Evolutionary conservation across 768 basidiomycete species (phyloP), one percentile per base, ranked within the genome.

Genomic region (Naematelia aurantialba): DNA sequence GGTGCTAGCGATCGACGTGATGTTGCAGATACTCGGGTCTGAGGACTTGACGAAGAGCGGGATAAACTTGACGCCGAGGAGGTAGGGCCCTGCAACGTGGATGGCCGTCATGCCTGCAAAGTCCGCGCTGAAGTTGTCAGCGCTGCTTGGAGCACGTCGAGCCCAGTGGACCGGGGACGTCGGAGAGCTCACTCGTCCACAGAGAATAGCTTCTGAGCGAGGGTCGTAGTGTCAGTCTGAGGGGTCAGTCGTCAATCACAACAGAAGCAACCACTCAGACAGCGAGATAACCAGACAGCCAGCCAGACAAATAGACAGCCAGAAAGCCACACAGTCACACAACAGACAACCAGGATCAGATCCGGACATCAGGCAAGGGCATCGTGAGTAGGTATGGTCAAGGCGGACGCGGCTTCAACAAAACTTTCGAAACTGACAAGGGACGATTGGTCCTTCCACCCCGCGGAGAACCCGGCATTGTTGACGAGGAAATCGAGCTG

Each of bases 401-500:
- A n/a, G n/a, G n/a, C n/a, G n/a, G n/a, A n/a, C n/a, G n/a, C n/a
- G n/a, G n/a, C n/a, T n/a, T n/a, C 4, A 17, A 45, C 45, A 31
- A 51, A 5, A 39, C 29, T 44, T 12, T 4, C 4, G n/a, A 21
- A 14, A 21, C 39, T 11, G 13, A 34, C 49, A 13, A 58, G 48
- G 44, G 27, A 63, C 61, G 56, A 51, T n/a, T 53, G 47, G 51
- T 59, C 55, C 53, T 60, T 65, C 66, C 74, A 75, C 21, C 60
- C 62, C 21, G 44, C 57, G 0, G 64, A 65, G 52, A 63, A 66
- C 2, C 74, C 74, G 44, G 74, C 74, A 50, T 70, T 71, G 60
- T 75, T 75, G 60, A 75, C 63, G 22, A 73, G 59, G 19, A 60
- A 60, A 45, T 73, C 74, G 51, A 72, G 60, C 70, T 68, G 45